These are phyloP conservation scores for Aspergillus carlsbadensis DNA, from an alignment of 495 filamentous ascomycete genomes.

Conservation along the genomic window DNA sequence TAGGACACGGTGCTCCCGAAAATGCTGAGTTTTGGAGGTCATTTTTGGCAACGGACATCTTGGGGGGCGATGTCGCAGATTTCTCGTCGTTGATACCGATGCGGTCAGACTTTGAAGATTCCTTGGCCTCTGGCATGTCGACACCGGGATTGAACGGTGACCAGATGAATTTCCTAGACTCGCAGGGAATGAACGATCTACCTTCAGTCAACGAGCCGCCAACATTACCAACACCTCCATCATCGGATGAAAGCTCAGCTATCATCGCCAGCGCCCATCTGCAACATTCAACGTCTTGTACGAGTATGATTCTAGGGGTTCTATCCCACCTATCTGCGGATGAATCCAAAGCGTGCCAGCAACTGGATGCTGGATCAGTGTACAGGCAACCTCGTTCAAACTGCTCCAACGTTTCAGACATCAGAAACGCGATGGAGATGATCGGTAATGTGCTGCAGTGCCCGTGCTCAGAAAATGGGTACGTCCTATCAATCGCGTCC, in stretches of 20 bases:
- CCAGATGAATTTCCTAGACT: not conserved
- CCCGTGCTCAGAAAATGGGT: constrained; percentile 24
- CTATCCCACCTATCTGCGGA: not conserved
- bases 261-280: not conserved
- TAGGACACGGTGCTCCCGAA: too few relatives aligned
- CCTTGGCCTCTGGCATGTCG: constrained; percentile 2
- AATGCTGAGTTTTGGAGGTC: constrained; percentile 5
- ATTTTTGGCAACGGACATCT: not conserved
- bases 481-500: constrained; percentile 25
- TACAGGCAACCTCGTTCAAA: constrained; percentile 5
- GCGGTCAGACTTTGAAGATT: not conserved
- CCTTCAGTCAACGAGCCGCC: constrained; percentile 2
- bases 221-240: not conserved
- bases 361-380: not conserved
- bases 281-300: not conserved
- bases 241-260: not conserved
- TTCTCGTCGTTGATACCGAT: not conserved
- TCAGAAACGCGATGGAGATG: constrained; percentile 22
- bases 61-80: not conserved
- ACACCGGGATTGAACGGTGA: not conserved
- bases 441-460: constrained; percentile 25
- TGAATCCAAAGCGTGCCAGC: not conserved
- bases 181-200: not conserved
- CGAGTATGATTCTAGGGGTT: not conserved
- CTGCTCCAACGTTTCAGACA: constrained; percentile 22